Evolutionary conservation across 352 stramenopile genomes (phyloP), one percentile per base, ranked within the genome.

Genomic region (Globisporangium spinosum): DNA sequence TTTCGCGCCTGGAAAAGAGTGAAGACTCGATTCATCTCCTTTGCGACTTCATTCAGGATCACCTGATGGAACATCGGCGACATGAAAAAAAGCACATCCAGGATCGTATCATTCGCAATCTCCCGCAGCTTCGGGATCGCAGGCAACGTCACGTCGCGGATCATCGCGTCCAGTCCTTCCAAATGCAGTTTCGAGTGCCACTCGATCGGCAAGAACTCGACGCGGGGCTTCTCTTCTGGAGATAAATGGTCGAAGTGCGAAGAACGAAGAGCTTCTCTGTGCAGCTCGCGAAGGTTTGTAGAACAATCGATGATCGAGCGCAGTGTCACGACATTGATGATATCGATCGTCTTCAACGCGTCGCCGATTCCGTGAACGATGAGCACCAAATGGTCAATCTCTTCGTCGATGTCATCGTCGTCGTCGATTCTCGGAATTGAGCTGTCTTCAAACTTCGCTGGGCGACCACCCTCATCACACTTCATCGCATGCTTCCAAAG

Each of bases 21-120:
- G 47, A 93, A 87, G 17, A 98, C 88, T 56, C 91, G 81, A 65
- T 98, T 97, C 89, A 97, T 94, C 68, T 98, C 91, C 59, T 78
- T 89, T 1, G 87, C 82, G n/a, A 97, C 91, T 74, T 97, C 87
- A 55, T 97, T 83, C 58, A 97, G 67, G 63, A 98, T 98, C 23
- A 96, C 82, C 67, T 97, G 89, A 63, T 98, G 92, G 65, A 97
- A 96, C 53, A 93, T 79, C 23, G 90, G 89, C 58, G 85, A 96
- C 91, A 98, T 97, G 74, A 97, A 98, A 65, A 96, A 96, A 7
- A 97, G 77, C 25, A 97, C 87, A 65, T 98, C 92, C 51, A 98
- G 74, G 56, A 98, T 78, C 2, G 92, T 97, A 69, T 98, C 93
- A 72, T 98, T 98, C 15, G 90, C 90, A 70, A 98, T 91, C 58